Evolutionary conservation across 352 stramenopile species (phyloP), one percentile per base, ranked within the genome.

Genomic region (Phytophthora pseudosyringae): DNA sequence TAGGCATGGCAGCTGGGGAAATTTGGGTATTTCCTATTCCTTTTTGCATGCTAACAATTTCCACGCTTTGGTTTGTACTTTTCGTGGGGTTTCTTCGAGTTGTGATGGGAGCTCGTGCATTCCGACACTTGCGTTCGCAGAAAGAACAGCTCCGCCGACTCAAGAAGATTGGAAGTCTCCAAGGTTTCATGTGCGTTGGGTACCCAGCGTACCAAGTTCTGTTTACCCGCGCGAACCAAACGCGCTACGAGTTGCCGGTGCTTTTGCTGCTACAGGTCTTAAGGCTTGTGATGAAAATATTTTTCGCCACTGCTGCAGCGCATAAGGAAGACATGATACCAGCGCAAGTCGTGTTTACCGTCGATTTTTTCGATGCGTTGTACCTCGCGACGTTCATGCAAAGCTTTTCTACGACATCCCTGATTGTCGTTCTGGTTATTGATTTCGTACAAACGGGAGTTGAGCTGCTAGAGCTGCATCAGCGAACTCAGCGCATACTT

Each of bases 301-400:
- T 59, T 11, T 63, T 60, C 32, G 21, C 36, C 33, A 29, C 38
- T 29, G 33, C 18, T 29, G 48, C 47, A 2, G 21, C 28, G 3
- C 40, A 66, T 13, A 71, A 61, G 11, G 63, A 66, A 15, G 63
- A 71, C 15, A 61, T 55, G 47, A 44, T 71, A 13, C 63, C 63
- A 15, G 40, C 39, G 0, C 57, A 67, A 58, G 64, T 67, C 10
- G 36, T 71, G 0, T 67, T 71, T 21, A 62, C 44, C 0, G 43
- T 71, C 10, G 53, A 69, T 11, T 64, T 64, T 43, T 69, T 69
- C 36, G 53, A 69, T 2, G 52, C 52, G 1, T 25, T 69, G 10
- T 48, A 48, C 41, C 4, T 48, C 11, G 41, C 12, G 21, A 48
- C 41, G 28, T 48, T 29, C 7, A 9, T 48, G 25, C 25, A 35